Percentiles rank a stretch among this genome's conserved stretches.
These are phyloP conservation scores for Aurifilum marmelostoma DNA, from an alignment of 2,329 filamentous ascomycete species.

Conservation along the genomic window DNA sequence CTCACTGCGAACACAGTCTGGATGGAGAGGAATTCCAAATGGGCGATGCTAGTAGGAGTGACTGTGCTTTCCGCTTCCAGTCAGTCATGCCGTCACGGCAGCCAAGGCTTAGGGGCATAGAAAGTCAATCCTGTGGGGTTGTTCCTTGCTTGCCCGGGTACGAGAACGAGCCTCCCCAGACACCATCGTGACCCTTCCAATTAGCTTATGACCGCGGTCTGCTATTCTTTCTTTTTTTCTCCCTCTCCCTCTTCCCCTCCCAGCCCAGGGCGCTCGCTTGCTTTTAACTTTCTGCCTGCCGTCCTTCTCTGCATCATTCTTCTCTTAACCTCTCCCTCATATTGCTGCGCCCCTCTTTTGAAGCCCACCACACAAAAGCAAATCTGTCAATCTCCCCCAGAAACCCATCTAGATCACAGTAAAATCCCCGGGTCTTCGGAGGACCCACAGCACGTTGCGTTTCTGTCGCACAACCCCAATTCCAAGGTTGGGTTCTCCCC, in stretches of 20 bases:
- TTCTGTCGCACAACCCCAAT: slow-evolving; percentile 23
- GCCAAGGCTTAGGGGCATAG: no score
- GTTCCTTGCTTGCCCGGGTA: slow-evolving; percentile 12
- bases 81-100: not conserved
- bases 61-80: not conserved
- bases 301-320: not conserved
- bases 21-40: no score
- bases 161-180: slow-evolving; percentile 18
- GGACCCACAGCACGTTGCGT: not conserved
- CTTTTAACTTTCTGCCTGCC: not conserved
- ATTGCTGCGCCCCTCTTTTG: not conserved
- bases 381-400: not conserved
- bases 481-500: not conserved
- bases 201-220: slow-evolving; percentile 19
- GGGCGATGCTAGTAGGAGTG: not conserved
- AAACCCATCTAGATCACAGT: not conserved
- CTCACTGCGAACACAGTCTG: no score
- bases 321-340: not conserved
- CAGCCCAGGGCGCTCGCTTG: no score
- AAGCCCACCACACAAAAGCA: not conserved
- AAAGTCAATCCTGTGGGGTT: not conserved
- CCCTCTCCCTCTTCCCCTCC: not conserved
- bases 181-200: slow-evolving; percentile 26
- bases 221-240: not conserved
- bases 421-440: slow-evolving; percentile 1